phyloP scores from a whole-genome alignment of 208 protist genomes.

The Leishmania tropica region DNA sequence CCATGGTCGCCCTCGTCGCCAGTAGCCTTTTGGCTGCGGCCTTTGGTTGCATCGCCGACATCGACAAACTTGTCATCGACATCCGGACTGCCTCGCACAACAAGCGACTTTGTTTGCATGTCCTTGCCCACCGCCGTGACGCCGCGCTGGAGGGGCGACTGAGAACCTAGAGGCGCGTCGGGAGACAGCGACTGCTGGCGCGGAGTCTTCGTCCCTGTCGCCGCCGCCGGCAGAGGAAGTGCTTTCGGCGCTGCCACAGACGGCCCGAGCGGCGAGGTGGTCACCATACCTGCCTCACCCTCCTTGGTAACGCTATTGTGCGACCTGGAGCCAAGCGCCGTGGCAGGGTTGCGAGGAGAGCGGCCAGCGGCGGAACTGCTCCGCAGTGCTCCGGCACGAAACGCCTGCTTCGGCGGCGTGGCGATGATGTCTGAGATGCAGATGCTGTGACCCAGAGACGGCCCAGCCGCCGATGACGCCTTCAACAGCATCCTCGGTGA shows the following conservation, averaged over 20 bases:
- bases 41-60: neutral
- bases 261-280: neutral
- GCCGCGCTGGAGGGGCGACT: constrained; percentile 20
- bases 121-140: constrained; percentile 4
- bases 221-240: neutral
- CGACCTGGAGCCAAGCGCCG: neutral
- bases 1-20: neutral
- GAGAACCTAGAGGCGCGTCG: neutral
- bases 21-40: neutral
- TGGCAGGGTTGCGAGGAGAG: neutral
- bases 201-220: neutral
- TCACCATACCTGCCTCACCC: neutral
- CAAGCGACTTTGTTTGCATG: neutral
- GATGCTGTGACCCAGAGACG: neutral
- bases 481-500: neutral
- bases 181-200: neutral
- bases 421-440: neutral
- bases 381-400: neutral
- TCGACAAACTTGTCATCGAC: neutral
- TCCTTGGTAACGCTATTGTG: too few relatives aligned
- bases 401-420: neutral
- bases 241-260: neutral
- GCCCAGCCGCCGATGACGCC: neutral
- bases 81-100: neutral
- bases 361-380: too few relatives aligned